phyloP scores from a whole-genome alignment of 495 filamentous ascomycete genomes.

The Cercophora sp. region DNA sequence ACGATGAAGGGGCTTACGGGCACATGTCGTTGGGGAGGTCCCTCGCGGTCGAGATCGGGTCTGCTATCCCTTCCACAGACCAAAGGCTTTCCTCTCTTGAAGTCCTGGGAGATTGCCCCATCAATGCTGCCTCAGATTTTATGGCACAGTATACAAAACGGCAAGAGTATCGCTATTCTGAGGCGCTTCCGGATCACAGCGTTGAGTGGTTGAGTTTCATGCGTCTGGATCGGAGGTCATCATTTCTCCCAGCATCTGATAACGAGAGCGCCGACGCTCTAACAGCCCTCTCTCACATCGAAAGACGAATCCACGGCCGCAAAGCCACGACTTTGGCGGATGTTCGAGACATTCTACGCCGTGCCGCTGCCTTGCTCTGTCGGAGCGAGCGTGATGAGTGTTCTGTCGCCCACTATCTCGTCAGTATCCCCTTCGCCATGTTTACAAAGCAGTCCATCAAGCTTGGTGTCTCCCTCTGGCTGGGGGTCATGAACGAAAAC shows the following conservation, averaged over 20 bases:
- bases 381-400: constrained; percentile 65
- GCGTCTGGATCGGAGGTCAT: constrained; percentile 42
- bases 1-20: constrained; percentile 80
- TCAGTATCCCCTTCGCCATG: constrained; percentile 82
- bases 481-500: constrained; percentile 95
- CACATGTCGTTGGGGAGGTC: constrained; percentile 91
- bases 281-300: constrained; percentile 61
- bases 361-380: constrained; percentile 82
- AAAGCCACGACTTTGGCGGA: constrained; percentile 67
- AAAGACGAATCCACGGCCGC: constrained; percentile 60
- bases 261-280: constrained; percentile 52
- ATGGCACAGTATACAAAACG: constrained; percentile 96
- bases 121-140: constrained; percentile 92
- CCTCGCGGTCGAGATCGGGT: constrained; percentile 91
- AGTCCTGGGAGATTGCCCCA: constrained; percentile 59
- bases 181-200: constrained; percentile 60
- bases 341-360: constrained; percentile 71
- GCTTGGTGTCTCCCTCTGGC: constrained; percentile 90
- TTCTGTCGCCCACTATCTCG: constrained; percentile 76
- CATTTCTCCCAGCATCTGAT: constrained; percentile 38
- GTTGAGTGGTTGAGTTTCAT: constrained; percentile 59
- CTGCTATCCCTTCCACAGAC: constrained; percentile 80
- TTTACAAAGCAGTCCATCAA: constrained; percentile 96
- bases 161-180: constrained; percentile 83
- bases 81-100: constrained; percentile 79